Evolutionary conservation across 768 basidiomycete genomes (phyloP).

Genomic region (Suillus americanus): DNA sequence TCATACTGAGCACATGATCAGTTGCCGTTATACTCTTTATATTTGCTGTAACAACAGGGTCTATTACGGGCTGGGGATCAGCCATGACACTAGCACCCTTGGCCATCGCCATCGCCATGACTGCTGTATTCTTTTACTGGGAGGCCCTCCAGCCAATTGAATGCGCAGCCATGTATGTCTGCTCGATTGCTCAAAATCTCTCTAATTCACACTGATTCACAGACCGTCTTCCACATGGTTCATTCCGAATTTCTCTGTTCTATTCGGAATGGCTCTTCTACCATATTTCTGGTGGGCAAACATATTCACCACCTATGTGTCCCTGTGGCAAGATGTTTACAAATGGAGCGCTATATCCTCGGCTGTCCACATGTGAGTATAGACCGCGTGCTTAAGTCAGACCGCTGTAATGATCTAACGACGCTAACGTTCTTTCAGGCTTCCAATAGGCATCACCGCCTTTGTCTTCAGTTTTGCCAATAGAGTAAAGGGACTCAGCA

Average conservation of each 20-base stretch:
- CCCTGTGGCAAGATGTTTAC: conserved; percentile 36
- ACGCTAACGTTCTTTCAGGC: conserved; percentile 14
- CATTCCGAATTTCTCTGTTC: conserved; percentile 38
- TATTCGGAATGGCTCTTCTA: conserved; percentile 35
- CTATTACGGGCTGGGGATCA: conserved; percentile 42
- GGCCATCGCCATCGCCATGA: conserved; percentile 38
- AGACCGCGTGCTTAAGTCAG: not conserved
- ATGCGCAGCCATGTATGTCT: conserved; percentile 28
- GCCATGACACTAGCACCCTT: conserved; percentile 42
- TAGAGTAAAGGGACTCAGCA: conserved; percentile 24
- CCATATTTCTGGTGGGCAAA: conserved; percentile 42
- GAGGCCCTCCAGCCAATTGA: conserved; percentile 36
- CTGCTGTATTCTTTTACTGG: conserved; percentile 43
- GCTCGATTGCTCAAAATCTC: not conserved
- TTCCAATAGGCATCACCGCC: conserved; percentile 38
- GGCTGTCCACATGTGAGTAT: conserved; percentile 29
- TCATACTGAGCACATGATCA: not conserved
- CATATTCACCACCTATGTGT: conserved; percentile 32
- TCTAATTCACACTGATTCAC: not conserved
- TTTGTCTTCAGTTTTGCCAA: conserved; percentile 34
- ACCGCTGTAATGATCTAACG: not conserved
- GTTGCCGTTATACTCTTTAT: conserved; percentile 13
- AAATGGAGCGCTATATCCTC: conserved; percentile 36
- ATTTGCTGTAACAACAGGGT: conserved; percentile 37
- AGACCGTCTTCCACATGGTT: conserved; percentile 13